Evolutionary conservation across 768 basidiomycete species (phyloP).

Genomic region (Hericium erinaceus): DNA sequence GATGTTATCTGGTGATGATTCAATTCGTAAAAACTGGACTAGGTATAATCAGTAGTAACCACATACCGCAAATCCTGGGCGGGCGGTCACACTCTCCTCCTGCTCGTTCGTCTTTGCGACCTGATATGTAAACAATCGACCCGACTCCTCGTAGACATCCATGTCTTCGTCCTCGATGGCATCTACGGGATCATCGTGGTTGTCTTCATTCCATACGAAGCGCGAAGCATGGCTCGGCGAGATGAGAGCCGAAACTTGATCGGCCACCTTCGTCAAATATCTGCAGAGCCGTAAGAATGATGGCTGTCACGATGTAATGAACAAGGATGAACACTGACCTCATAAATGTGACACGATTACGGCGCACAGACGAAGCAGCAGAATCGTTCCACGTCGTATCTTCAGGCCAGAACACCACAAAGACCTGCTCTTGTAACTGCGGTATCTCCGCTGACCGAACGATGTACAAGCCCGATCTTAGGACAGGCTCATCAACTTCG

Average conservation of each 20-base stretch:
- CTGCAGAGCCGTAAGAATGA: background rate
- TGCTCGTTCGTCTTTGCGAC: constrained; percentile 47
- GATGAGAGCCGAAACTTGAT: constrained; percentile 46
- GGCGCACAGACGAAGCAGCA: constrained; percentile 31
- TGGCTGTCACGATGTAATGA: background rate
- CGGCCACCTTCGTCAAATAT: constrained; percentile 50
- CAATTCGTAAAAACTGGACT: background rate
- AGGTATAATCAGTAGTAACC: background rate
- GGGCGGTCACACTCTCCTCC: constrained; percentile 37
- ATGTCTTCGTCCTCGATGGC: constrained; percentile 28
- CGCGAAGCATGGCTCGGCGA: constrained; percentile 36
- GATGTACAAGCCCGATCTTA: background rate
- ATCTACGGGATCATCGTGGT: constrained; percentile 1
- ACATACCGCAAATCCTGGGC: constrained; percentile 38
- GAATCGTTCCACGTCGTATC: constrained; percentile 48
- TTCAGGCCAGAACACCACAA: constrained; percentile 56
- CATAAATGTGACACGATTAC: constrained; percentile 55
- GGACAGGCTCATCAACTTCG: background rate
- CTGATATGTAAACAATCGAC: constrained; percentile 40
- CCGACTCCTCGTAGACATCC: constrained; percentile 18
- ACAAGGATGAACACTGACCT: constrained; percentile 26
- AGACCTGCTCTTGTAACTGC: constrained; percentile 19
- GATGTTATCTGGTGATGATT: background rate
- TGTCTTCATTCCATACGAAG: constrained; percentile 33
- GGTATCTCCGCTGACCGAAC: background rate